Conservation (phyloP, 306 rosid species). For the Cicer arietinum region DNA sequence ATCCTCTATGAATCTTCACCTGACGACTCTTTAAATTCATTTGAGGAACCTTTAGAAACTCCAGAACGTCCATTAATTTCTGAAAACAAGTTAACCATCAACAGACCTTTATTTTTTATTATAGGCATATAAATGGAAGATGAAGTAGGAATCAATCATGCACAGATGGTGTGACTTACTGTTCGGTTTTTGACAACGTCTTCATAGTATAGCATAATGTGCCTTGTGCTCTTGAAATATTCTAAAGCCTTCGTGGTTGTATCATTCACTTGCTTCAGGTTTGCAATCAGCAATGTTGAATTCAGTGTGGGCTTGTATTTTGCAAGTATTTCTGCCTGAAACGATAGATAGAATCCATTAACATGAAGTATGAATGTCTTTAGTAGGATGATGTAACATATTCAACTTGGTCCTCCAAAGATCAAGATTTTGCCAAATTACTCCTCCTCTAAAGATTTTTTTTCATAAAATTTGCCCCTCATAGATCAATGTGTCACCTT, state of each 20-base stretch:
- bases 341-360: slow-evolving; percentile 39
- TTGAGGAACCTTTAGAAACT: slow-evolving; percentile 81
- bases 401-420: neutral
- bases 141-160: slow-evolving; percentile 10
- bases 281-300: slow-evolving; percentile 62
- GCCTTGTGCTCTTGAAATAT: slow-evolving; percentile 86
- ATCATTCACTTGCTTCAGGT: slow-evolving; percentile 75
- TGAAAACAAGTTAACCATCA: slow-evolving; percentile 51
- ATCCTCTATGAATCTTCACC: slow-evolving; percentile 91
- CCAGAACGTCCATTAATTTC: slow-evolving; percentile 80
- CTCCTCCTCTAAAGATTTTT: neutral
- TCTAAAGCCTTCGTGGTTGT: slow-evolving; percentile 82
- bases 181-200: slow-evolving; percentile 80
- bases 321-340: slow-evolving; percentile 93
- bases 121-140: slow-evolving; percentile 1
- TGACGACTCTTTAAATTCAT: slow-evolving; percentile 80
- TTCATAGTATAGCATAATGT: slow-evolving; percentile 82
- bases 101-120: neutral
- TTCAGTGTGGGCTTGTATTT: slow-evolving; percentile 88
- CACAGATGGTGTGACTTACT: slow-evolving; percentile 55
- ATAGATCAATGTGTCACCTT: neutral
- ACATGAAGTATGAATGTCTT: slow-evolving; percentile 27
- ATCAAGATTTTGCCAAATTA: neutral
- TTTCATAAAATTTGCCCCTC: neutral
- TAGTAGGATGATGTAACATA: neutral